Conservation (phyloP, 2,329 filamentous ascomycete genomes). For the Eutypa lata region DNA sequence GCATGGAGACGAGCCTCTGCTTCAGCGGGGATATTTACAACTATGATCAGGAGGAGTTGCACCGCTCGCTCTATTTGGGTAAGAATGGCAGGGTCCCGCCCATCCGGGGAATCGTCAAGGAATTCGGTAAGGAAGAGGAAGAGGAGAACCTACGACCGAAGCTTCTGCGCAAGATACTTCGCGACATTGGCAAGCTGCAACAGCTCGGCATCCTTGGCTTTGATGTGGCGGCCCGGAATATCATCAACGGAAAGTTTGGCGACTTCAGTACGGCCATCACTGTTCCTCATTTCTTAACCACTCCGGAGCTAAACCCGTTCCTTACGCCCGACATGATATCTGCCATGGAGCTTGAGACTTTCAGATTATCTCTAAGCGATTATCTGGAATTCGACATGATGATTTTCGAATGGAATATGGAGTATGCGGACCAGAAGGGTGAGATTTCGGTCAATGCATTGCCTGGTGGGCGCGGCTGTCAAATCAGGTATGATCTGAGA, state of each 20-base stretch:
- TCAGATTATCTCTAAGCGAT: conserved; percentile 5
- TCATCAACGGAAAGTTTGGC: conserved; percentile 17
- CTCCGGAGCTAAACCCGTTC: conserved; percentile 11
- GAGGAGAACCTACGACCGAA: not conserved
- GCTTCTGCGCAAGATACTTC: conserved; percentile 5
- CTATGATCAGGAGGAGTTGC: too few species aligned
- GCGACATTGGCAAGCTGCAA: conserved; percentile 8
- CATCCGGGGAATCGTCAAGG: conserved; percentile 19
- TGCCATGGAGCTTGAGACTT: conserved; percentile 9
- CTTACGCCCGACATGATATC: conserved; percentile 3
- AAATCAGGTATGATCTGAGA: conserved; percentile 1
- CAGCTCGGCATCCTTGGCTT: conserved; percentile 14
- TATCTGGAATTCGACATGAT: conserved; percentile 11
- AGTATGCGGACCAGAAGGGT: not conserved
- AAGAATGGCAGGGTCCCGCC: conserved; percentile 10
- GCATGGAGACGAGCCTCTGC: not conserved
- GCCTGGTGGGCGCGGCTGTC: conserved; percentile 1
- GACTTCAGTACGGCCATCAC: conserved; percentile 25
- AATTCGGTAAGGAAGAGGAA: conserved; percentile 6
- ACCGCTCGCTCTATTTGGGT: conserved; percentile 2
- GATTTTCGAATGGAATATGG: conserved; percentile 3
- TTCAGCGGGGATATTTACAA: too few species aligned
- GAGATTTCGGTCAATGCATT: conserved; percentile 2
- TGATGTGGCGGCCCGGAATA: conserved; percentile 12
- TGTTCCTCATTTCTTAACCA: conserved; percentile 18